A percentile compares a stretch with the other conserved stretches of the same genome.
Conservation (phyloP, 2,329 filamentous ascomycete species). For the Beauveria sp. region DNA sequence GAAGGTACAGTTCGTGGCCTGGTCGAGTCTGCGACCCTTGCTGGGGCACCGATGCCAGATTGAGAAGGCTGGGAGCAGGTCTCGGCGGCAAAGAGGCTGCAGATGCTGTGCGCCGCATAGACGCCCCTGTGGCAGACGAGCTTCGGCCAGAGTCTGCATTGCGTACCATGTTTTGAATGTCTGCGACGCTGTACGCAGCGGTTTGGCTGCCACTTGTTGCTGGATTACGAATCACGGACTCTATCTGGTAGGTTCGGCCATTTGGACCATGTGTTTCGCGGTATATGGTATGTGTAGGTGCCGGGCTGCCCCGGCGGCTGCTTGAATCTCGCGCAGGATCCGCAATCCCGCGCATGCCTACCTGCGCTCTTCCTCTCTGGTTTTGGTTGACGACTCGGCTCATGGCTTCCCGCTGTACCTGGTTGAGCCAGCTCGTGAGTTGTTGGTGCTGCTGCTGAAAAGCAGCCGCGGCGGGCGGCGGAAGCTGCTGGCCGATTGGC, state of each 20-base stretch:
- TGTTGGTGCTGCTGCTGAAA: slow-evolving; percentile 30
- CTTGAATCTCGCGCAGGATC: slow-evolving; percentile 21
- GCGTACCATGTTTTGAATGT: slow-evolving; percentile 39
- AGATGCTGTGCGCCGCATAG: slow-evolving; percentile 45
- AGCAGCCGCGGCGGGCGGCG: slow-evolving; percentile 15
- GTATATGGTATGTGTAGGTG: slow-evolving; percentile 23
- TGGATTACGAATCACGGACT: slow-evolving; percentile 23
- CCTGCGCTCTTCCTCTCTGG: slow-evolving; percentile 32
- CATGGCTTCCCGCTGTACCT: slow-evolving; percentile 39
- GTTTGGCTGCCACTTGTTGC: slow-evolving; percentile 14
- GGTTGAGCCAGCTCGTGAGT: slow-evolving; percentile 38
- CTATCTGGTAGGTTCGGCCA: slow-evolving; percentile 28
- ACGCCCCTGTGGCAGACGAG: slow-evolving; percentile 38
- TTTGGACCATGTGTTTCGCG: slow-evolving; percentile 27
- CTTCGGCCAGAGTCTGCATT: slow-evolving; percentile 38
- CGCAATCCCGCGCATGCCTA: slow-evolving; percentile 34
- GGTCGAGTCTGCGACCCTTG: slow-evolving; percentile 20
- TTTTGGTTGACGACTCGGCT: slow-evolving; percentile 35
- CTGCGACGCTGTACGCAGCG: slow-evolving; percentile 31
- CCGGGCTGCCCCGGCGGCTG: slow-evolving; percentile 23
- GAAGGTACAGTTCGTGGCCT: slow-evolving; percentile 48
- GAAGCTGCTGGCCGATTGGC: slow-evolving; percentile 12
- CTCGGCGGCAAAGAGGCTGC: slow-evolving; percentile 35
- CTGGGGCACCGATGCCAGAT: slow-evolving; percentile 16
- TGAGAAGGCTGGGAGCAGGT: slow-evolving; percentile 23